Evolutionary conservation across 805 yeast genomes (phyloP).

Genomic region (Suhomyces vadensis): DNA sequence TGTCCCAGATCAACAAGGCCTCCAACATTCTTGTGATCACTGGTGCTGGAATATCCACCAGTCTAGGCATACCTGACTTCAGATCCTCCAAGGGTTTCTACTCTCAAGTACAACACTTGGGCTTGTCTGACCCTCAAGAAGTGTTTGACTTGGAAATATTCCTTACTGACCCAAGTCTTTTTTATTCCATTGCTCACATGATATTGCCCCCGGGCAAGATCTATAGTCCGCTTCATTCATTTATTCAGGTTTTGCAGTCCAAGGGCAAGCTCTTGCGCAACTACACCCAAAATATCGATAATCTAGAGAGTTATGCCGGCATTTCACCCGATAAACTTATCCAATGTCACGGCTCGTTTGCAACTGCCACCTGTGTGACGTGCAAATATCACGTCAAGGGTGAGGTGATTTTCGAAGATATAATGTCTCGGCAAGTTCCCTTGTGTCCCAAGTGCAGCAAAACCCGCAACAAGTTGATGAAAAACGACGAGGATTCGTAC

Average conservation of each 20-base stretch:
- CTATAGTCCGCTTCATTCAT: constrained; percentile 63
- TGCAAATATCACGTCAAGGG: constrained; percentile 72
- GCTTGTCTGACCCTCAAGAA: constrained; percentile 46
- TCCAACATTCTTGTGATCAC: constrained; percentile 42
- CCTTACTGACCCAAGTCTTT: constrained; percentile 38
- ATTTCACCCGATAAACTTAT: constrained; percentile 57
- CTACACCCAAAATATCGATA: constrained; percentile 48
- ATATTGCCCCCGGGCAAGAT: constrained; percentile 41
- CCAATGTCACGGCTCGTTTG: constrained; percentile 89
- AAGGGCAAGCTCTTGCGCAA: constrained; percentile 41
- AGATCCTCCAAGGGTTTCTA: constrained; percentile 64
- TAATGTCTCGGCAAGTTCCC: constrained; percentile 62
- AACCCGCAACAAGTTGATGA: constrained; percentile 17
- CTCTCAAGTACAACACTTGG: constrained; percentile 46
- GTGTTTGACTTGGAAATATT: constrained; percentile 43
- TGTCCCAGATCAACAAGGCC: constrained; percentile 54
- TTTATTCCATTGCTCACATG: constrained; percentile 46
- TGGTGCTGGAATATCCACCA: constrained; percentile 48
- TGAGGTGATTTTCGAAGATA: constrained; percentile 57
- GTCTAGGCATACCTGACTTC: constrained; percentile 47
- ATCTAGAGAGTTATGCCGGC: constrained; percentile 49
- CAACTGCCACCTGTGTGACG: constrained; percentile 79
- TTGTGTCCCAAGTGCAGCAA: constrained; percentile 66
- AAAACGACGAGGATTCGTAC: constrained; percentile 25
- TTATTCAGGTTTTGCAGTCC: constrained; percentile 54